A percentile compares a stretch with the other conserved stretches of the same genome.
Evolutionary conservation across 306 rosid species (phyloP).

Genomic region (Vigna unguiculata): DNA sequence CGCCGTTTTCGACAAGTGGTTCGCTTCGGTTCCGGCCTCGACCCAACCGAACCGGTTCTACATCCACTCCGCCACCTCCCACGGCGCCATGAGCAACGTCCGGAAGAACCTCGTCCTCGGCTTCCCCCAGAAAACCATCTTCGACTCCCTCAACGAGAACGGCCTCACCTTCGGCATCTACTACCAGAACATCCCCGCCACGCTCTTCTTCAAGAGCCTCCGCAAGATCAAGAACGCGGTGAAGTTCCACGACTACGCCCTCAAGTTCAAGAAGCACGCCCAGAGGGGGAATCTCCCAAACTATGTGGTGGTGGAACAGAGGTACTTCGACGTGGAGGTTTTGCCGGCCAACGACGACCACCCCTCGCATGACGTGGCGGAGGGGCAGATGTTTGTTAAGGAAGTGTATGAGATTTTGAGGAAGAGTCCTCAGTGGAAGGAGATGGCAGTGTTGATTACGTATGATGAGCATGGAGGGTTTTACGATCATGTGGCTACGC

Average conservation of each 20-base stretch:
- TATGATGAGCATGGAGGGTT: slow-evolving; percentile 98
- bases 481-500: slow-evolving; percentile 91
- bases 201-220: slow-evolving; percentile 74
- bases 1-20: slow-evolving; percentile 83
- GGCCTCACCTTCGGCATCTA: slow-evolving; percentile 71
- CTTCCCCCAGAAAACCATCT: slow-evolving; percentile 85
- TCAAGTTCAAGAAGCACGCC: slow-evolving; percentile 76
- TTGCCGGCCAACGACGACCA: slow-evolving; percentile 93
- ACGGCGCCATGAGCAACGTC: slow-evolving; percentile 90
- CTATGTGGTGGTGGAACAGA: slow-evolving; percentile 86
- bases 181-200: slow-evolving; percentile 92
- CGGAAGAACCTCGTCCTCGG: slow-evolving; percentile 80
- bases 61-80: slow-evolving; percentile 94
- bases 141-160: slow-evolving; percentile 79
- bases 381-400: slow-evolving; percentile 87
- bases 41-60: slow-evolving; percentile 95
- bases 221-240: slow-evolving; percentile 60
- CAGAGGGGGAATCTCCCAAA: slow-evolving; percentile 78
- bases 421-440: slow-evolving; percentile 94
- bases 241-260: slow-evolving; percentile 63
- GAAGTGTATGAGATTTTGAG: slow-evolving; percentile 87
- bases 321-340: slow-evolving; percentile 73
- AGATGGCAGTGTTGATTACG: slow-evolving; percentile 82
- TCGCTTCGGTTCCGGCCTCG: slow-evolving; percentile 90
- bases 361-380: slow-evolving; percentile 93